Conservation (phyloP, 768 basidiomycete genomes). For the Termitomyces sp. region DNA sequence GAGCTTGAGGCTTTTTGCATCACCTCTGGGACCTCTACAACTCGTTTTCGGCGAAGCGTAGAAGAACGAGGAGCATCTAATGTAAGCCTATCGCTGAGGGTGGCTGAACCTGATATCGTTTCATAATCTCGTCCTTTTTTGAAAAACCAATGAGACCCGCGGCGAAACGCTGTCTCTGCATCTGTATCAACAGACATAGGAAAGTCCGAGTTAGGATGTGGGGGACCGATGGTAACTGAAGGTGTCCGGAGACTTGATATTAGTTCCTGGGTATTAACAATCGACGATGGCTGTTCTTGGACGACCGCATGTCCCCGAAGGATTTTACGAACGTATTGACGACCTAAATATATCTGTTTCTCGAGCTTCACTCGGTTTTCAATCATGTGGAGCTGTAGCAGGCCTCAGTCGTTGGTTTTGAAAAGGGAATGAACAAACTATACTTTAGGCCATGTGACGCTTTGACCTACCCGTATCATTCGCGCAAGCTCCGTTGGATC, state of each 20-base stretch:
- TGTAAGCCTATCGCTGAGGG: slow-evolving; percentile 22
- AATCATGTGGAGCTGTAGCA: slow-evolving; percentile 80
- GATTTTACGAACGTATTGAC: slow-evolving; percentile 60
- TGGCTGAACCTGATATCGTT: slow-evolving; percentile 26
- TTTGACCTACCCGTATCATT: slow-evolving; percentile 83
- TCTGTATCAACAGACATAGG: slow-evolving; percentile 78
- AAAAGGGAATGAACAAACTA: slow-evolving; percentile 8
- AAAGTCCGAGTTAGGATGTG: slow-evolving; percentile 37
- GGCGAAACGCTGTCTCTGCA: slow-evolving; percentile 63
- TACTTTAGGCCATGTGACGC: slow-evolving; percentile 97
- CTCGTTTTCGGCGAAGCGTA: slow-evolving; percentile 42
- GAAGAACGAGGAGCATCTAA: slow-evolving; percentile 34
- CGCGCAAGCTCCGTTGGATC: slow-evolving; percentile 71
- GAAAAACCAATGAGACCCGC: slow-evolving; percentile 50
- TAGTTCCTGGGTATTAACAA: slow-evolving; percentile 6
- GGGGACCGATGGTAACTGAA: slow-evolving; percentile 22
- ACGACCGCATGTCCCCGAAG: slow-evolving; percentile 29
- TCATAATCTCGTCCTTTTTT: slow-evolving; percentile 38
- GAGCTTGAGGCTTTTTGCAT: not conserved
- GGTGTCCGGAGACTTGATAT: slow-evolving; percentile 9
- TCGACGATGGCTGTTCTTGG: slow-evolving; percentile 18
- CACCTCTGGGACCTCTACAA: slow-evolving; percentile 29
- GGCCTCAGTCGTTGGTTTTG: not conserved
- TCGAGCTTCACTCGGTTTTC: slow-evolving; percentile 86
- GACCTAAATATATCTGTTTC: slow-evolving; percentile 74